These are phyloP conservation scores for Cubamyces lactineus DNA, from an alignment of 768 basidiomycete species.

Conservation along the genomic window DNA sequence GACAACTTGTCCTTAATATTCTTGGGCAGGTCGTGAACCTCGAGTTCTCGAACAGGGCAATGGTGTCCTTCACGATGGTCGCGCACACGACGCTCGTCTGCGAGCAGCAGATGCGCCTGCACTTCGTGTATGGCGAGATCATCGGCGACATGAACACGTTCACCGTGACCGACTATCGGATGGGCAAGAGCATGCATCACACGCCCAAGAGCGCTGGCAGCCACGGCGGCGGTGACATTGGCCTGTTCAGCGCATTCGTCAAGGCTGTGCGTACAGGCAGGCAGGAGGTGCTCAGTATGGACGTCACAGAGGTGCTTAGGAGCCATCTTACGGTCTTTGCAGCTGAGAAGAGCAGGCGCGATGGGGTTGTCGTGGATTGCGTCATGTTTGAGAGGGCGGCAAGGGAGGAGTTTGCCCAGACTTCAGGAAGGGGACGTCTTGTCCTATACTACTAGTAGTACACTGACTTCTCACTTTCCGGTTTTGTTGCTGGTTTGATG, in stretches of 20 bases:
- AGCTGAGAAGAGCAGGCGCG: constrained; percentile 74
- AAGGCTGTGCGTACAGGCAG: constrained; percentile 68
- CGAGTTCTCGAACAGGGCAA: constrained; percentile 80
- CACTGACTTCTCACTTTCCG: too few species aligned
- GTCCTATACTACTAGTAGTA: too few species aligned
- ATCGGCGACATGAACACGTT: constrained; percentile 81
- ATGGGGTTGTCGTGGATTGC: constrained; percentile 73
- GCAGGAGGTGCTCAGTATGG: constrained; percentile 68
- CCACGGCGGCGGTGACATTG: constrained; percentile 84
- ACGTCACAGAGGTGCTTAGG: constrained; percentile 68
- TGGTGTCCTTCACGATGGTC: constrained; percentile 88
- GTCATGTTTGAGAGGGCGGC: constrained; percentile 54
- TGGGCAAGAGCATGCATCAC: constrained; percentile 46
- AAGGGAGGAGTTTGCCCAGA: constrained; percentile 36
- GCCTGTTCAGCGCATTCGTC: constrained; percentile 76
- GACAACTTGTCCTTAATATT: neutral
- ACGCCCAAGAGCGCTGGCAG: constrained; percentile 61
- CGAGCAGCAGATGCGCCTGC: constrained; percentile 80
- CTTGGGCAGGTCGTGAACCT: constrained; percentile 82
- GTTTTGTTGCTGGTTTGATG: too few species aligned
- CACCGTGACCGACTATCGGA: constrained; percentile 78
- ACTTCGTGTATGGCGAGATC: constrained; percentile 87
- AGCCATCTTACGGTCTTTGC: constrained; percentile 89
- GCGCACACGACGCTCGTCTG: constrained; percentile 82
- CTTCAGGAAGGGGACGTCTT: too few species aligned